A percentile compares a stretch with the other conserved stretches of the same genome.
These are phyloP conservation scores for Nannochloropsis oceanica DNA, from an alignment of 108 stramenopile genomes.

Conservation along the genomic window DNA sequence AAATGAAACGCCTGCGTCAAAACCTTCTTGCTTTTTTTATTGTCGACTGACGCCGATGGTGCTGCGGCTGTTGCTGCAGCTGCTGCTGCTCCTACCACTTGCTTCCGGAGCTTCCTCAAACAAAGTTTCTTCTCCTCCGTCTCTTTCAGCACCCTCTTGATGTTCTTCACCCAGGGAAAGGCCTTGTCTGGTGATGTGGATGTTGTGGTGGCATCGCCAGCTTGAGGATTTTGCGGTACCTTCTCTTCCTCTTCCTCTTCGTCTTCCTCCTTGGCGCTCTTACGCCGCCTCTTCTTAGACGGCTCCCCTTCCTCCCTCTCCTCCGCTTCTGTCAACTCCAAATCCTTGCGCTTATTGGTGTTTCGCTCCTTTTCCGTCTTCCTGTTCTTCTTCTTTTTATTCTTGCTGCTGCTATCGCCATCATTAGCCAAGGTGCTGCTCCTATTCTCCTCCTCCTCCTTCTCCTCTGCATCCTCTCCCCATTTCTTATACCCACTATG, in stretches of 20 bases:
- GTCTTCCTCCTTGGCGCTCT: neutral
- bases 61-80: neutral
- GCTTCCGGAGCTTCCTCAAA: neutral
- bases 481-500: neutral
- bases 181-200: neutral
- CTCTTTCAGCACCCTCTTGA: neutral
- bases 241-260: neutral
- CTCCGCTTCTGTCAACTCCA: neutral
- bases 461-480: neutral
- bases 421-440: too few relatives aligned
- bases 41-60: neutral
- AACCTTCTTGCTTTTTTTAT: neutral
- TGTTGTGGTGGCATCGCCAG: neutral
- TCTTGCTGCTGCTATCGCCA: neutral
- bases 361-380: neutral
- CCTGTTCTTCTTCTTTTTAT: neutral
- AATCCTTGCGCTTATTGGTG: neutral
- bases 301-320: neutral
- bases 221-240: neutral
- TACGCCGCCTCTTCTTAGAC: neutral
- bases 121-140: neutral
- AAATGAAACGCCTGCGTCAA: neutral
- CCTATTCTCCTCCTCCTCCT: neutral
- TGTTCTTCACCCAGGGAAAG: neutral
- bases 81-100: neutral